phyloP scores from a whole-genome alignment of 2,329 filamentous ascomycete species.

The Cercospora zeina region DNA sequence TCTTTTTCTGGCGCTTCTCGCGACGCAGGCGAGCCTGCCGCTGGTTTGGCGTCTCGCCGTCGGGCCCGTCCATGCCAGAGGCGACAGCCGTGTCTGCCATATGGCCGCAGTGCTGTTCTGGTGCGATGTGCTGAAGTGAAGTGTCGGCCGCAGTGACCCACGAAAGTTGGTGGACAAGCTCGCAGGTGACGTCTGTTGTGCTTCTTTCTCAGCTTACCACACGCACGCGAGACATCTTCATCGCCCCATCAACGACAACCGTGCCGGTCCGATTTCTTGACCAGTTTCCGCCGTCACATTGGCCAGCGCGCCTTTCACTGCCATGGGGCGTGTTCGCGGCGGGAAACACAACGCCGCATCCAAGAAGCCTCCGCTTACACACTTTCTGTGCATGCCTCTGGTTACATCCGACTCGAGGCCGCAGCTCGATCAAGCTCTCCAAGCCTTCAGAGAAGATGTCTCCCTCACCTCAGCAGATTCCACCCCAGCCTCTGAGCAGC shows the following conservation, averaged over 20 bases:
- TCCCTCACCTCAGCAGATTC: neutral
- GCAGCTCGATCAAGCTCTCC: constrained; percentile 65
- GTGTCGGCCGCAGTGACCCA: neutral
- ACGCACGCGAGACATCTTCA: neutral
- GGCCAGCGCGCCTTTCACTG: neutral
- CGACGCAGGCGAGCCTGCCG: constrained; percentile 71
- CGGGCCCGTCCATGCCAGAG: constrained; percentile 31
- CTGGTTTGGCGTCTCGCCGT: constrained; percentile 48
- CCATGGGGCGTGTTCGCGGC: constrained; percentile 14
- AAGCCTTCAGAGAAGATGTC: constrained; percentile 62
- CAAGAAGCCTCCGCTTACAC: constrained; percentile 59
- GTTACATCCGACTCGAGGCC: constrained; percentile 60
- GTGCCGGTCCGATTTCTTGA: neutral
- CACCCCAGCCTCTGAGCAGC: neutral
- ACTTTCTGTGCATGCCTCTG: constrained; percentile 76
- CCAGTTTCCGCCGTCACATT: neutral
- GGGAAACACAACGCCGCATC: constrained; percentile 11
- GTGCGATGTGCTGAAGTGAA: neutral
- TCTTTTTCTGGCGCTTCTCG: constrained; percentile 76
- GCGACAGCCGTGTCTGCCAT: constrained; percentile 37
- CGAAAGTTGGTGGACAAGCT: constrained; percentile 4
- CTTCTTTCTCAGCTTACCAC: neutral
- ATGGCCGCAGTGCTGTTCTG: neutral
- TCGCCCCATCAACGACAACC: neutral
- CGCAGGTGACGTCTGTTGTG: constrained; percentile 4